These are phyloP conservation scores for Orbilia blumenaviensis DNA, from an alignment of 2,329 filamentous ascomycete species.

Conservation along the genomic window DNA sequence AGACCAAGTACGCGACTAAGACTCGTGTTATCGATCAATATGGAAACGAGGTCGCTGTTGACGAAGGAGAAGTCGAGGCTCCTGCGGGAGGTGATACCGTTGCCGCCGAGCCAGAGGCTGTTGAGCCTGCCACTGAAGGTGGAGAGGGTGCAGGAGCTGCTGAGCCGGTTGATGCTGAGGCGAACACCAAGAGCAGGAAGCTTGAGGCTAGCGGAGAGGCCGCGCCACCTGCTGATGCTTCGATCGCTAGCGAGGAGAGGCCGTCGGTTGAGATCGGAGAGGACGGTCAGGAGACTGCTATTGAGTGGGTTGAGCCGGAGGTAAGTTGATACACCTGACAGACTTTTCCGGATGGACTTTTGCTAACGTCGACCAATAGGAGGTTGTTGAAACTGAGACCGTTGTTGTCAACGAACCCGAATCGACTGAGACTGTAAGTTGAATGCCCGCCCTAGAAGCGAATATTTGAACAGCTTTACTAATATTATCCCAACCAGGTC, in stretches of 20 bases:
- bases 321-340: slow-evolving; percentile 8
- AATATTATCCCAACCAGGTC: slow-evolving; percentile 14
- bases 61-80: slow-evolving; percentile 44
- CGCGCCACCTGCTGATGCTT: slow-evolving; percentile 36
- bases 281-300: slow-evolving; percentile 7
- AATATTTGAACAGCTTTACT: neutral
- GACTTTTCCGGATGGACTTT: neutral
- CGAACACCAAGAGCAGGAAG: slow-evolving; percentile 48
- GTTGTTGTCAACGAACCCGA: slow-evolving; percentile 17
- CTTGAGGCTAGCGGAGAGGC: slow-evolving; percentile 30
- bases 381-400: slow-evolving; percentile 12
- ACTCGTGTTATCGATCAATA: slow-evolving; percentile 81
- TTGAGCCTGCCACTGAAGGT: slow-evolving; percentile 38
- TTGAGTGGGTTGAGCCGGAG: slow-evolving; percentile 22
- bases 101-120: slow-evolving; percentile 43
- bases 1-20: slow-evolving; percentile 94
- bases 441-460: neutral
- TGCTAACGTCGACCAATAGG: neutral
- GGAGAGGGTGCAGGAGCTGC: slow-evolving; percentile 1
- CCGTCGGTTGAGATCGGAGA: slow-evolving; percentile 5
- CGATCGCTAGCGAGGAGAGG: slow-evolving; percentile 2
- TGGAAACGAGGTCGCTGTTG: slow-evolving; percentile 76
- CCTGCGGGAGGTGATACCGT: neutral
- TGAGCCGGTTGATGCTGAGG: slow-evolving; percentile 21
- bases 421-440: slow-evolving; percentile 34